Conservation (phyloP, 176 grass and related monocot genomes). For the Sorghum bicolor region Sorghum_bicolor_NCBIv3 NC_012873.2:63741501-63742000, state of each 20-base stretch:
- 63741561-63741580: conserved; percentile 5
- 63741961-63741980: not conserved
- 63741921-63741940: not conserved
- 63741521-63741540: not conserved
- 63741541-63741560: not conserved
- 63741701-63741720: not conserved
- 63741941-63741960: not conserved
- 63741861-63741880: not conserved
- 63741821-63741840: not conserved
- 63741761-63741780: not conserved
- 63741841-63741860: not conserved
- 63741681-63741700: not conserved
- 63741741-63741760: not conserved
- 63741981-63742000: not conserved
- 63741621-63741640: conserved; percentile 10
- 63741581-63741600: not conserved
- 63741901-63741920: not conserved
- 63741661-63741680: not conserved
- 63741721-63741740: not conserved
- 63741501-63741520: not conserved
- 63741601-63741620: not conserved
- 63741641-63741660: not conserved
- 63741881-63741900: not conserved
- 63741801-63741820: not conserved
- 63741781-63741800: not conserved